Evolutionary conservation across 768 basidiomycete species (phyloP), one percentile per base, ranked within the genome.

Genomic region (Lanmaoa rubissima): DNA sequence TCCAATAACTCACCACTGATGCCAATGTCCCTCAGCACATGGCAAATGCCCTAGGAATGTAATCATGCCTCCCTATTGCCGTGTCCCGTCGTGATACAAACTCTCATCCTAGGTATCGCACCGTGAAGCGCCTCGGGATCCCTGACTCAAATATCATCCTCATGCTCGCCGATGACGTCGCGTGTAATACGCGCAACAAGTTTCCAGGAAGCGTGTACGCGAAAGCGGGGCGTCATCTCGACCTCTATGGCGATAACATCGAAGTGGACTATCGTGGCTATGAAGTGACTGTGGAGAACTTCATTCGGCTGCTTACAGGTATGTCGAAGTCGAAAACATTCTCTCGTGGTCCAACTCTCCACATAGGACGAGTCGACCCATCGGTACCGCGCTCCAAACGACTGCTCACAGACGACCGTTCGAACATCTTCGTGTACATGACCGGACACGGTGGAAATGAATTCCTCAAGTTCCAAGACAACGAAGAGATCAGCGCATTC

Each of bases 61-160:
- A 67, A 65, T 81, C 65, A n/a, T n/a, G 0, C 8, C 3, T 9
- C 32, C 11, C 16, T 26, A 45, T 13, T 19, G 3, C 34, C 26
- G 13, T 8, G 9, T 40, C 12, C 10, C 40, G 24, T 39, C 48
- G 44, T 52, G 48, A 46, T 54, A 51, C n/a, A 59, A 28, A 53
- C 51, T 17, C 40, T 39, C 19, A 17, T 47, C 24, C 12, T 60
- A 94, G 93, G 92, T 98, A 98, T 69, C 92, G 97, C 55, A 98
- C 96, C 1, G 94, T 99, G 53, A 98, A 99, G 70, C 88, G 95
- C 8, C 83, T 99, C 11, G 97, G 97, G 14, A 97, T 99, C 57
- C 96, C 97, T 19, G 97, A 99, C 76, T 94, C 92, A 12, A 95
- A 98, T 65, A 98, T 99, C 70, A 96, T 99, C 72, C 86, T 99